These are phyloP conservation scores for Kodamaea sp. DNA, from an alignment of 1,139 yeast species.

Conservation along the genomic window DNA sequence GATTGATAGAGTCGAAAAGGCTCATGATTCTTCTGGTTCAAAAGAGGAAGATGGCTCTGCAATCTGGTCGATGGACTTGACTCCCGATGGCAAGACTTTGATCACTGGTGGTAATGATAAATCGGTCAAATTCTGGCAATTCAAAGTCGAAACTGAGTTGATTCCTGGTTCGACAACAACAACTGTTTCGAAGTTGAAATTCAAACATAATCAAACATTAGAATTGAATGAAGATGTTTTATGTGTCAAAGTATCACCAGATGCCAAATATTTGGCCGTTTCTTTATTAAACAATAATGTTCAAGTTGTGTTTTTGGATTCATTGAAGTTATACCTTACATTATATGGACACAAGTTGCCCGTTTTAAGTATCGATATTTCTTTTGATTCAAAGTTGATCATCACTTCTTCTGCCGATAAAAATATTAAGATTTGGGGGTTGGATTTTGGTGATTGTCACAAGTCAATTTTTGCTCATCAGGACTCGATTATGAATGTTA, in stretches of 20 bases:
- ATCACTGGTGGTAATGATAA: constrained; percentile 96
- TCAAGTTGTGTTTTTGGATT: constrained; percentile 83
- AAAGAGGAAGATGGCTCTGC: constrained; percentile 57
- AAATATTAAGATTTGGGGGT: constrained; percentile 96
- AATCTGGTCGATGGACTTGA: constrained; percentile 86
- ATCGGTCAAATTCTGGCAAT: constrained; percentile 83
- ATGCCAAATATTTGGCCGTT: constrained; percentile 71
- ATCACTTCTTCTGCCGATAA: constrained; percentile 96
- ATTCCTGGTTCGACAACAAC: constrained; percentile 64
- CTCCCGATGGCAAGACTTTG: constrained; percentile 79
- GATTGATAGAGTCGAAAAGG: constrained; percentile 59
- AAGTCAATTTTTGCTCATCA: constrained; percentile 94
- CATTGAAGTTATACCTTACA: constrained; percentile 81
- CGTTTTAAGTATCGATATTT: constrained; percentile 83
- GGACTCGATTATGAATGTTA: constrained; percentile 88
- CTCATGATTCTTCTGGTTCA: constrained; percentile 44
- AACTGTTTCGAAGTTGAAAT: constrained; percentile 49
- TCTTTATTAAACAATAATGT: constrained; percentile 90
- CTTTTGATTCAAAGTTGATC: constrained; percentile 79
- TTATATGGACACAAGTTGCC: constrained; percentile 96
- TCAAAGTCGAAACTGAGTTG: constrained; percentile 60
- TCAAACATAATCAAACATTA: constrained; percentile 74
- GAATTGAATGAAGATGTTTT: constrained; percentile 85
- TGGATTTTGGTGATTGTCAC: constrained; percentile 98
- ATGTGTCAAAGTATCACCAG: constrained; percentile 79